phyloP scores from a whole-genome alignment of 73 alveolate genomes.

The Paramecium primaurelia region DNA sequence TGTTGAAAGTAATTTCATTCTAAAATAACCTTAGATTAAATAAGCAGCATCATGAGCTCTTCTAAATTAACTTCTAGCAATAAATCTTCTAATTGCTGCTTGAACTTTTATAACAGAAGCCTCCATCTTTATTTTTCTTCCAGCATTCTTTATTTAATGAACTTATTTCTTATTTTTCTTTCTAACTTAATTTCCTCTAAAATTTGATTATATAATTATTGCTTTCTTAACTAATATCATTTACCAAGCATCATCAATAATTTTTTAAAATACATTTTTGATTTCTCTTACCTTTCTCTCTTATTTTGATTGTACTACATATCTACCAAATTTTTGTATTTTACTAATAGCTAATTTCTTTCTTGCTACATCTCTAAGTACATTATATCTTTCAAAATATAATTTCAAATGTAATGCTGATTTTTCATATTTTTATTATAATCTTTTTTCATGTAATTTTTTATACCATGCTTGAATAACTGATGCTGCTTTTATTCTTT shows the following conservation, averaged over 20 bases:
- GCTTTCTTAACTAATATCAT: conserved; percentile 56
- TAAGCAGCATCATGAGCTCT: conserved; percentile 67
- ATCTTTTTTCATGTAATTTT: background rate
- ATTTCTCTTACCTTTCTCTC: background rate
- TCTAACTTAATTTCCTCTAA: conserved; percentile 67
- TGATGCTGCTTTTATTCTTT: background rate
- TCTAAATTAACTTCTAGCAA: conserved; percentile 69
- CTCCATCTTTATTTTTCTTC: conserved; percentile 35
- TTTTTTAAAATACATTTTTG: background rate
- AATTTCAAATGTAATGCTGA: background rate
- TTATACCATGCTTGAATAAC: background rate
- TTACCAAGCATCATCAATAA: conserved; percentile 63
- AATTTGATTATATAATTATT: conserved; percentile 53
- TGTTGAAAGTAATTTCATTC: conserved; percentile 65
- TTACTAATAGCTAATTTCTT: conserved; percentile 2
- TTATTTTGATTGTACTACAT: background rate
- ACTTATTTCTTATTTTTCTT: conserved; percentile 54
- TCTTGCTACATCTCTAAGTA: background rate
- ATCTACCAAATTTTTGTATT: background rate
- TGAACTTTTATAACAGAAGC: conserved; percentile 62
- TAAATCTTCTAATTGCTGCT: conserved; percentile 60
- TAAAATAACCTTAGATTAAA: conserved; percentile 67
- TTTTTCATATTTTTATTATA: background rate
- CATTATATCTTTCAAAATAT: conserved; percentile 18
- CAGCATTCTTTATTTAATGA: conserved; percentile 60